Base-by-base conservation (phyloP, 495 filamentous ascomycete species). In the Xylaria grammica region DNA sequence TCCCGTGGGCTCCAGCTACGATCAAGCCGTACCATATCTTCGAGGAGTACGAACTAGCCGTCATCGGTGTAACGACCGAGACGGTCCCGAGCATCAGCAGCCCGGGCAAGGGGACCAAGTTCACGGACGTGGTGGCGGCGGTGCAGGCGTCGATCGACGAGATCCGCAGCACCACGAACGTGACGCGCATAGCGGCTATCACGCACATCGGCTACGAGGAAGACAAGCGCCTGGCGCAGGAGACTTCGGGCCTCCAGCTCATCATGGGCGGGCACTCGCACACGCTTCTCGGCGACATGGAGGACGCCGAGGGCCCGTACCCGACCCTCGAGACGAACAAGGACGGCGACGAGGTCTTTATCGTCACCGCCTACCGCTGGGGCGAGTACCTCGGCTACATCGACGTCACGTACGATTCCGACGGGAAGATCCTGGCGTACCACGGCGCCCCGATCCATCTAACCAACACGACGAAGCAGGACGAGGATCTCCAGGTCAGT, bases 211-310 rank as follows among this genome's bases (percentile, higher is more conserved):
- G 84, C 22, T 87, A 85, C 69, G 80, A 83, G 9, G 76, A 83
- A 45, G 85, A 87, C 68, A 77, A 84, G 63, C 74, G 79, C 26
- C 76, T 88, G 20, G 85, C 85, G 13, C 68, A 72, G 44, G 69
- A 78, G 42, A 85, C 81, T 0, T 77, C 75, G 20, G 84, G 84
- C 1, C 75, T 87, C 27, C 73, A 84, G 22, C 76, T 87, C 20
- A 87, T 87, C 74, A 82, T 86, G 72, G 82, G 84, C 13, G 85
- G 84, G 42, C 86, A 88, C 74, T 82, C 78, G 48, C 84, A 88
- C 69, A 87, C 84, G n/a, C 79, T 79, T 1, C 75, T 88, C 11
- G 85, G 84, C 29, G 69, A 83, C 67, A 76, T 82, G 66, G 65
- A 64, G 11, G 82, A 74, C 29, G 80, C 84, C 34, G 69, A 70